phyloP scores from a whole-genome alignment of 345 rosid species.

The Brassica cretica region DNA sequence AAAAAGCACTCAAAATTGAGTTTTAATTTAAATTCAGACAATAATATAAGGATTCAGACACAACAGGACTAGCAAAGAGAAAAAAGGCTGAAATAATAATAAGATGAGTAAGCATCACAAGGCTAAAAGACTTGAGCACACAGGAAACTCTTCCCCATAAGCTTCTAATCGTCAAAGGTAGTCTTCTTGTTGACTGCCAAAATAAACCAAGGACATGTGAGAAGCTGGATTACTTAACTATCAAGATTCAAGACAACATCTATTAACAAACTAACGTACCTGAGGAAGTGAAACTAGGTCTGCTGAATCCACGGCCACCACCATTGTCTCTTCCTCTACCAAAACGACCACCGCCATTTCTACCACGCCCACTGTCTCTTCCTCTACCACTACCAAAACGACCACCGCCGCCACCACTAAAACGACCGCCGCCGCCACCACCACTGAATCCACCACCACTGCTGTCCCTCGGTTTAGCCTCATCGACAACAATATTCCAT shows the following conservation, averaged over 20 bases:
- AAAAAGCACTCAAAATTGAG: neutral
- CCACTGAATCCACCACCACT: slow-evolving; percentile 41
- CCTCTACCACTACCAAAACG: slow-evolving; percentile 45
- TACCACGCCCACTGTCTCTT: slow-evolving; percentile 40
- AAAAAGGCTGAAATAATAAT: neutral
- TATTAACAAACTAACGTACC: slow-evolving; percentile 11
- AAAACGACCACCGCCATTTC: slow-evolving; percentile 29
- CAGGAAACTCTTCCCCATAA: neutral
- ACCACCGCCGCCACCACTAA: slow-evolving; percentile 36
- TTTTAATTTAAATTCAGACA: neutral
- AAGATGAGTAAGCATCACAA: neutral
- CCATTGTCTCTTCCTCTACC: slow-evolving; percentile 34
- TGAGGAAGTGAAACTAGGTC: slow-evolving; percentile 40
- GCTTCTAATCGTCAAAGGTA: neutral
- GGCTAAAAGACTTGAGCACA: neutral
- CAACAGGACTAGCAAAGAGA: neutral
- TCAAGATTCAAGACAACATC: neutral
- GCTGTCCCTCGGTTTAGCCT: slow-evolving; percentile 60
- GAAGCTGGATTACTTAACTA: neutral
- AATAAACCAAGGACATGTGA: neutral
- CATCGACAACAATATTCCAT: slow-evolving; percentile 56
- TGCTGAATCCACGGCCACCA: slow-evolving; percentile 38
- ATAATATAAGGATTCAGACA: neutral
- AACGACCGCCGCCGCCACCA: slow-evolving; percentile 44
- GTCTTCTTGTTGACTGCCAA: neutral